Evolutionary conservation across 1,284 basidiomycete genomes (phyloP), one percentile per base, ranked within the genome.

Genomic region (Kwoniella shivajii): DNA sequence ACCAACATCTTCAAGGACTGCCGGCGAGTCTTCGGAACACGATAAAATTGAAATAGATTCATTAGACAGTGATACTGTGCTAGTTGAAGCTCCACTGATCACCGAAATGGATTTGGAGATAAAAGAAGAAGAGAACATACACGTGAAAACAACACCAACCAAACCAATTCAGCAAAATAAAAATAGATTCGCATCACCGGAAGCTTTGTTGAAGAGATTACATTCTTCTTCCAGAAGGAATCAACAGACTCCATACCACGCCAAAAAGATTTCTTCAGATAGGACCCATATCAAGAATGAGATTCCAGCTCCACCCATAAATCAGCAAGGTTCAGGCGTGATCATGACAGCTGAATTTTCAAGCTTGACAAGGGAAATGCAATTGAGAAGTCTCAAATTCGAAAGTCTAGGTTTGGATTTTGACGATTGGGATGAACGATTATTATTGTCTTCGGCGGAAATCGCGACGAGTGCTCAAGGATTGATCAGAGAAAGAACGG

Each of bases 361-460:
- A 34, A 60, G 60, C 48, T 48, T 67, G 36, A 34, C 30, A 6
- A 30, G 14, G 7, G 50, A 48, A 4, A 55, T 60, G 4, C 63
- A 67, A 52, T 46, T 67, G 27, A 53, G 54, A 24, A 66, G 64
- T 56, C 39, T 68, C 33, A 59, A 66, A 44, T 68, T 68, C 42
- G 67, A 68, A 33, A 47, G 43, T 45, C 34, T 68, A 6, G 65
- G 61, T 1, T 47, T 68, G 31, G 59, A 69, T 44, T 60, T 66
- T 55, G 57, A 54, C 13, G 46, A 48, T 2, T 59, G 57, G 57
- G 39, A 47, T 39, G 47, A 38, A 24, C n/a, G n/a, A n/a, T n/a
- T n/a, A n/a, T n/a, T n/a, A n/a, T n/a, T n/a, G n/a, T n/a, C n/a
- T n/a, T n/a, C n/a, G n/a, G n/a, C n/a, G n/a, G n/a, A n/a, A n/a